Conservation (phyloP, 2,329 filamentous ascomycete genomes). For the Fonsecaea erecta region DNA sequence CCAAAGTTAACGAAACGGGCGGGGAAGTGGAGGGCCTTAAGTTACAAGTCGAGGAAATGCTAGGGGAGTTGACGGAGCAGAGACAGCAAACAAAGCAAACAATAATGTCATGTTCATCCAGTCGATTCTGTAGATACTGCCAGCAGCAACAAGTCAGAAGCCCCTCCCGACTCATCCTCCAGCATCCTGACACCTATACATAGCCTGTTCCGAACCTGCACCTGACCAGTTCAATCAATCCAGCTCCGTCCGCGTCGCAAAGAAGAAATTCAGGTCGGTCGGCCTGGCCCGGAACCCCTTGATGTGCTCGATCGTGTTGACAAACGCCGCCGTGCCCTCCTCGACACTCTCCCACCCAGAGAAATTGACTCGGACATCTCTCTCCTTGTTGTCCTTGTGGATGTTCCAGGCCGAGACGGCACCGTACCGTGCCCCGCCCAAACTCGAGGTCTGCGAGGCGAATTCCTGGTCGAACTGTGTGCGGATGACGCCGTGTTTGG, state of each 20-base stretch:
- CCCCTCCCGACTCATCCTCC: neutral
- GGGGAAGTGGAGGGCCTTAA: neutral
- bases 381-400: constrained; percentile 26
- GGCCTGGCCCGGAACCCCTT: constrained; percentile 15
- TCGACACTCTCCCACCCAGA: constrained; percentile 26
- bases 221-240: constrained; percentile 12
- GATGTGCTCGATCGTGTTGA: constrained; percentile 22
- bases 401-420: constrained; percentile 31
- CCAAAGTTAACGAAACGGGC: neutral
- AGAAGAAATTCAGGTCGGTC: constrained; percentile 28
- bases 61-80: neutral
- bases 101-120: neutral
- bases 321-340: constrained; percentile 23
- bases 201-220: neutral
- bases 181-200: neutral
- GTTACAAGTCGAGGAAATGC: neutral
- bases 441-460: constrained; percentile 10
- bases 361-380: constrained; percentile 27
- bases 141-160: neutral
- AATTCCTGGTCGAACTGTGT: constrained; percentile 28
- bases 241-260: constrained; percentile 20
- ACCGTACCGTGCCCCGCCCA: constrained; percentile 25
- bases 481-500: constrained; percentile 11
- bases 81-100: neutral
- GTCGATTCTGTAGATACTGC: no score